phyloP scores from a whole-genome alignment of 352 stramenopile genomes.

The Aphanomyces stellatus region DNA sequence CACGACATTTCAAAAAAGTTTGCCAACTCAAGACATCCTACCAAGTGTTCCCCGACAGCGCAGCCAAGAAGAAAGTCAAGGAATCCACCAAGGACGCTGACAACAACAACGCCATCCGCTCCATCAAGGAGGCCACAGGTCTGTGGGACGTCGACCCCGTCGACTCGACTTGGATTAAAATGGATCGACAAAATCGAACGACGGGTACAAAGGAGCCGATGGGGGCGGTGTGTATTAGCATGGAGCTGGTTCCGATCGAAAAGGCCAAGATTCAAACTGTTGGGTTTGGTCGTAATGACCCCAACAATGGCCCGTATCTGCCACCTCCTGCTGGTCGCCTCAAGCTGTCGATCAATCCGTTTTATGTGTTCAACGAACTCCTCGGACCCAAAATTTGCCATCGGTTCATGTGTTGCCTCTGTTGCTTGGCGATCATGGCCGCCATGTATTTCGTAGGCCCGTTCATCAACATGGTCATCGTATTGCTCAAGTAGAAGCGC shows the following conservation, averaged over 20 bases:
- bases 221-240: conserved; percentile 81
- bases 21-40: conserved; percentile 68
- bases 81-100: conserved; percentile 70
- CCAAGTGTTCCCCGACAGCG: conserved; percentile 80
- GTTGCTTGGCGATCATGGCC: conserved; percentile 74
- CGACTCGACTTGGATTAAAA: conserved; percentile 77
- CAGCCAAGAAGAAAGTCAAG: conserved; percentile 31
- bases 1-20: conserved; percentile 53
- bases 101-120: conserved; percentile 66
- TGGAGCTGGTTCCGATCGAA: conserved; percentile 83
- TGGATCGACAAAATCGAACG: conserved; percentile 69
- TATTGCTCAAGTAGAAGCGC: conserved; percentile 59
- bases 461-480: conserved; percentile 75
- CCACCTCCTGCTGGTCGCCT: conserved; percentile 83
- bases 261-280: conserved; percentile 68
- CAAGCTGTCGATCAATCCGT: conserved; percentile 87
- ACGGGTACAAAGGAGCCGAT: conserved; percentile 73
- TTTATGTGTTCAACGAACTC: conserved; percentile 82
- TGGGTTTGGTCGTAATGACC: conserved; percentile 75
- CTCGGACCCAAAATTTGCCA: conserved; percentile 81
- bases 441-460: conserved; percentile 78
- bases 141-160: conserved; percentile 78
- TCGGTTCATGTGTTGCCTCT: conserved; percentile 72
- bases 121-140: conserved; percentile 75
- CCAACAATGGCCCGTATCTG: conserved; percentile 89